phyloP scores from a whole-genome alignment of 1,284 basidiomycete genomes.

The Marasmius oreades region DNA sequence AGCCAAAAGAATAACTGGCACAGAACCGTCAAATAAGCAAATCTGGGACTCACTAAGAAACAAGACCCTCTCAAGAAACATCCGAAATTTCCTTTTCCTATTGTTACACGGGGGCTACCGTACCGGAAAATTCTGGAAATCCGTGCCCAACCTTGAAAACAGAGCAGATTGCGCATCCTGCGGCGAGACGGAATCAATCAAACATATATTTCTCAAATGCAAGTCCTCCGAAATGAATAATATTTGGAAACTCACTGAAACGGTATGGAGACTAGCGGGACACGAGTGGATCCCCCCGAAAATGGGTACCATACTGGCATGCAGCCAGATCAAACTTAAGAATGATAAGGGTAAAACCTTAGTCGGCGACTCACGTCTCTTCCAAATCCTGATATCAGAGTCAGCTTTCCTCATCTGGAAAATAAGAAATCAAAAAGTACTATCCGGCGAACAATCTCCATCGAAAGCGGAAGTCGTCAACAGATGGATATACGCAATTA shows the following conservation, averaged over 20 bases:
- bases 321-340: slow-evolving; percentile 2
- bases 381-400: too few species aligned
- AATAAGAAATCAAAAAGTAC: too few species aligned
- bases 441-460: too few species aligned
- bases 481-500: slow-evolving; percentile 9
- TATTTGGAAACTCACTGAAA: slow-evolving; percentile 20
- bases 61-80: slow-evolving; percentile 21
- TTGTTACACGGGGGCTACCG: slow-evolving; percentile 21
- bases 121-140: slow-evolving; percentile 28
- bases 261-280: not conserved
- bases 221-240: slow-evolving; percentile 16
- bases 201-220: slow-evolving; percentile 32
- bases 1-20: slow-evolving; percentile 3
- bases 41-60: slow-evolving; percentile 22
- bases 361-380: slow-evolving; percentile 16
- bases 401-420: too few species aligned
- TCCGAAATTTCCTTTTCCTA: slow-evolving; percentile 16
- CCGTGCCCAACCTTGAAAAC: slow-evolving; percentile 20
- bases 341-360: slow-evolving; percentile 1
- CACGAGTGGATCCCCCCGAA: slow-evolving; percentile 5
- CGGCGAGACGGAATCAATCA: slow-evolving; percentile 23
- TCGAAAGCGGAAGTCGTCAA: too few species aligned
- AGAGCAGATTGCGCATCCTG: slow-evolving; percentile 25
- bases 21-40: too few species aligned
- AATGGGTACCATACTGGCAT: slow-evolving; percentile 10